Base-by-base conservation (phyloP, 495 filamentous ascomycete species). In the Aspergillus conjunctus region DNA sequence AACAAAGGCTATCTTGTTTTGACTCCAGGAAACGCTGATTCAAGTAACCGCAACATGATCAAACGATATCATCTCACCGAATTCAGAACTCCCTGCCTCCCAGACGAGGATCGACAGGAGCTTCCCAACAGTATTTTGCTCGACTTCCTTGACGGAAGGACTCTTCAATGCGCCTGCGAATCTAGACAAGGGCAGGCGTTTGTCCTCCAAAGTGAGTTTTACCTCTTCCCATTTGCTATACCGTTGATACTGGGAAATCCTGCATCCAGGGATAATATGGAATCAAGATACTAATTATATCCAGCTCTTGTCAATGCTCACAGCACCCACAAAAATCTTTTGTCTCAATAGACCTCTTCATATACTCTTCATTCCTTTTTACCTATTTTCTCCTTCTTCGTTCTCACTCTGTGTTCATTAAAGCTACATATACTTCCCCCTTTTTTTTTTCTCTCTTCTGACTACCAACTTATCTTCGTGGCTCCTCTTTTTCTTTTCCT, bases 21-120 rank as follows among this genome's bases (percentile, higher is more conserved):
- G 57, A 87, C 83, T 12, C 79, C 86, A 21, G 79, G 84, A 22
- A 77, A 72, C 58, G 68, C 64, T 44, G 68, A 72, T 64, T 72
- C 76, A 41, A 78, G 61, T 68, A 78, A 71, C 74, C 80, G 72
- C 64, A 85, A 75, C 59, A 77, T 85, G 52, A 79, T 85, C 60
- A 93, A 91, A 75, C 83, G 85, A 26, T 96, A 89, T 67, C 89
- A 92, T 67, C 79, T 97, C 46, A 85, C 83, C 60, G 91, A 94
- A 51, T 95, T 97, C 77, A 81, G 82, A 60, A 73, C 77, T 10
- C 92, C 92, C 7, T 90, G 86, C 62, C 80, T 90, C 8, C 93
- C 93, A 1, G 91, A 96, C 73, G 86, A 93, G 63, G 93, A 97
- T 59, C 78, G 88, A 63, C 89, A 96, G 72, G 93, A 97, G 75